Conservation (phyloP, 179 eudicot genomes). For the Silene coronaria region DNA sequence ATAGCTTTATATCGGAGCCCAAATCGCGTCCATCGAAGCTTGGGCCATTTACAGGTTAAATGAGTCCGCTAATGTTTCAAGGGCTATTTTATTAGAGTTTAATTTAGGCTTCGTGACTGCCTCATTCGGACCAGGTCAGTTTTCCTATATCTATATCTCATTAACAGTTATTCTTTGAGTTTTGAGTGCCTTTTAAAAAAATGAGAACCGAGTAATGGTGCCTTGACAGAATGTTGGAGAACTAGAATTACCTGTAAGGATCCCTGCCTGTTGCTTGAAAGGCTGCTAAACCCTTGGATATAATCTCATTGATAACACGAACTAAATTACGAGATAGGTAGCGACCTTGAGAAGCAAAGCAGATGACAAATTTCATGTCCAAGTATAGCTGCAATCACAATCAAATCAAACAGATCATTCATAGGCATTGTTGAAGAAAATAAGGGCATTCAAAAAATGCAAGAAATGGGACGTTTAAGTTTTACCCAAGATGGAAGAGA, state of each 20-base stretch:
- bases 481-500: not conserved
- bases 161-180: not conserved
- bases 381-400: conserved; percentile 59
- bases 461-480: not conserved
- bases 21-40: too few species aligned
- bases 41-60: not conserved
- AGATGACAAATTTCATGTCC: conserved; percentile 89
- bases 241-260: conserved; percentile 57
- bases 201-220: not conserved
- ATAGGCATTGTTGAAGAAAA: not conserved
- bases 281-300: conserved; percentile 66
- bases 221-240: conserved; percentile 4
- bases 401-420: not conserved
- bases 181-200: not conserved
- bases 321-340: conserved; percentile 73
- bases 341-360: conserved; percentile 92
- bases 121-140: too few species aligned
- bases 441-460: not conserved
- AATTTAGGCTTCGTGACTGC: too few species aligned
- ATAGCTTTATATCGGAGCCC: too few species aligned
- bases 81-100: too few species aligned
- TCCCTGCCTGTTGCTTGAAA: conserved; percentile 80
- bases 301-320: conserved; percentile 75
- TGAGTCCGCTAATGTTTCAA: not conserved
- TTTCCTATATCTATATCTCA: too few species aligned